Conservation (phyloP, 257 asterid genomes). For the Plectranthus barbatus region DNA sequence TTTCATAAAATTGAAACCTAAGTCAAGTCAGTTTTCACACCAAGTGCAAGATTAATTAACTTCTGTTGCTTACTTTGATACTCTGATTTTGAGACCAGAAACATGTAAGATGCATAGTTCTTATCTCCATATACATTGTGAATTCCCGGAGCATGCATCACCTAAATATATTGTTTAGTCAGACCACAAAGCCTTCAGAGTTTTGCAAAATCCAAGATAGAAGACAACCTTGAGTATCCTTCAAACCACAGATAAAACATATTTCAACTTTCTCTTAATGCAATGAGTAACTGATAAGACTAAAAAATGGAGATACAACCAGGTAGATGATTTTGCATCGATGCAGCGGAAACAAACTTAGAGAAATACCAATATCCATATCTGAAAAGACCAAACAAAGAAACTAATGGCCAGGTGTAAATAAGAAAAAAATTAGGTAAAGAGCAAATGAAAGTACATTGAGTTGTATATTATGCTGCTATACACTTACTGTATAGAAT, state of each 20-base stretch:
- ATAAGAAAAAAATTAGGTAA: neutral
- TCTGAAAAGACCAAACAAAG: conserved; percentile 24
- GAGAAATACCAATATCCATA: conserved; percentile 54
- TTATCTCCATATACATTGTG: conserved; percentile 87
- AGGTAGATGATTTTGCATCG: conserved; percentile 86
- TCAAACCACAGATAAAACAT: conserved; percentile 26
- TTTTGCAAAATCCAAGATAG: conserved; percentile 33
- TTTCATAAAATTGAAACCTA: too few relatives aligned
- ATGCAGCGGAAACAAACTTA: conserved; percentile 65
- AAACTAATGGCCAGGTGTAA: neutral
- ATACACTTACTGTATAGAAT: neutral
- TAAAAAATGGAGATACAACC: conserved; percentile 46
- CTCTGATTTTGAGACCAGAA: too few relatives aligned
- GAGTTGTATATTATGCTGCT: neutral
- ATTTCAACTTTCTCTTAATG: conserved; percentile 33
- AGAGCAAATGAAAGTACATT: neutral
- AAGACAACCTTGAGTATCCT: conserved; percentile 32
- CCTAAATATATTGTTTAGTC: conserved; percentile 47
- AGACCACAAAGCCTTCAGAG: conserved; percentile 36
- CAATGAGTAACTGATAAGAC: conserved; percentile 13
- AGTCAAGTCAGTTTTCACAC: too few relatives aligned
- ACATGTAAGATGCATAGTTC: conserved; percentile 63
- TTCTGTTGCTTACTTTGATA: too few relatives aligned
- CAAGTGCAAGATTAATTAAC: too few relatives aligned
- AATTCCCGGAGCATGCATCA: conserved; percentile 93